Percentiles rank a stretch among this genome's conserved stretches.
phyloP scores from a whole-genome alignment of 352 stramenopile species.

The Phytopythium ostracodes region DNA sequence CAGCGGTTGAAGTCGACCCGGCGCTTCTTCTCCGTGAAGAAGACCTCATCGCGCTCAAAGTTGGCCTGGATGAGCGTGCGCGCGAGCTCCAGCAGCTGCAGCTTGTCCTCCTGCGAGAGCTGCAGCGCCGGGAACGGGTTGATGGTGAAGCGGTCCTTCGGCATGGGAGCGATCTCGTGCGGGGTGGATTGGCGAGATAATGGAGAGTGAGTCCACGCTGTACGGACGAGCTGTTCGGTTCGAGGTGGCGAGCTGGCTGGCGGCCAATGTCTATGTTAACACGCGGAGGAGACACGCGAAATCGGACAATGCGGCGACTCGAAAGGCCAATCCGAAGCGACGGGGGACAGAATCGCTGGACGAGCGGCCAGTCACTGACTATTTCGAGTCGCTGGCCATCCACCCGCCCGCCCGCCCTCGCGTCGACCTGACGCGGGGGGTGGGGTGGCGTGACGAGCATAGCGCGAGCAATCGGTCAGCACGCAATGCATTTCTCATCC shows the following conservation, averaged over 20 bases:
- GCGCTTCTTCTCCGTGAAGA: conserved; percentile 18
- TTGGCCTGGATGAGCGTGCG: conserved; percentile 23
- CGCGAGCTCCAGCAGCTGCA: conserved; percentile 25
- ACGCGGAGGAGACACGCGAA: not conserved
- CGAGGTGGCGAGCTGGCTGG: too few species aligned
- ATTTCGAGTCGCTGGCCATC: not conserved
- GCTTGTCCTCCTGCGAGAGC: conserved; percentile 17
- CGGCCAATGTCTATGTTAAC: not conserved
- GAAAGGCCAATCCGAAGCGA: too few species aligned
- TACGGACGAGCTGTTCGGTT: not conserved
- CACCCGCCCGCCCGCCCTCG: not conserved
- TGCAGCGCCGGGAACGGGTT: conserved; percentile 29
- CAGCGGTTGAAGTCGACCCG: conserved; percentile 15
- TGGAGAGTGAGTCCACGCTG: not conserved
- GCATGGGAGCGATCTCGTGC: conserved; percentile 8
- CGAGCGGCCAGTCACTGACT: not conserved
- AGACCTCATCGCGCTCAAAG: conserved; percentile 25
- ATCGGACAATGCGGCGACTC: not conserved
- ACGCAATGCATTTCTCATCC: not conserved
- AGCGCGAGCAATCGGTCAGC: not conserved
- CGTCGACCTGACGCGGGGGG: too few species aligned
- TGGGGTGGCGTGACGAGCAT: not conserved
- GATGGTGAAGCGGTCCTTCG: conserved; percentile 29
- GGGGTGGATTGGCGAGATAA: not conserved
- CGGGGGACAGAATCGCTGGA: not conserved